Base-by-base conservation (phyloP, 148 eudicot species). In the Fagopyrum esculentum region DNA sequence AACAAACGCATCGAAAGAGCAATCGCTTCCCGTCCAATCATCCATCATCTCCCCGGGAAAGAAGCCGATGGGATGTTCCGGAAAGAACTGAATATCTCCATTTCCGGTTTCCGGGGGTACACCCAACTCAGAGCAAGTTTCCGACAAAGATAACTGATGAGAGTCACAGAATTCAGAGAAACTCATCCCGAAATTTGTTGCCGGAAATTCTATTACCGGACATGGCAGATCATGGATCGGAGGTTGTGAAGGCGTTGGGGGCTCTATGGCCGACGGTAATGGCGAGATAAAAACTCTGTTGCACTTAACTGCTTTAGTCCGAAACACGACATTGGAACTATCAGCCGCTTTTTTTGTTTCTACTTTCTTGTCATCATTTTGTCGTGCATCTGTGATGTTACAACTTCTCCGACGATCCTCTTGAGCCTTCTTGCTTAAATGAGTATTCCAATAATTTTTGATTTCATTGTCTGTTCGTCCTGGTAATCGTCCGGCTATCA, bases 381-480 rank as follows among this genome's bases (percentile, higher is more conserved):
- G 40, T 35, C 0, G 40, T 35, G 40, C 3, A 35, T 35, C 40
- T 35, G 40, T 2, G 40, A 35, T 35, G 40, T 35, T 35, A 35
- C 40, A 35, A 35, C 3, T 35, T 35, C 40, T 35, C 40, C n/a
- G 4, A 26, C 26, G 4, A 2, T 22, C 66, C 0, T 60, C 66
- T 26, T 60, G 4, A 11, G 4, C 12, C 69, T 35, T 63, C 29
- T 30, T 63, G 69, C 69, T 63, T 9, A 63, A 3, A 2, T 63
- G 30, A 0, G 69, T 63, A 45, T 63, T 63, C n/a, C 69, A 63
- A 1, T 60, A 60, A 10, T 60, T 60, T 5, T 60, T 60, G 40
- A 60, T 60, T 60, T 60, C 66, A 60, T 60, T 63, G 69, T 63
- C 69, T 35, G 69, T 63, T 63, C 69, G 69, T 16, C 69, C 69